A percentile compares a stretch with the other conserved stretches of the same genome.
phyloP scores from a whole-genome alignment of 2,329 filamentous ascomycete genomes.

The Emmonsia crescens region DNA sequence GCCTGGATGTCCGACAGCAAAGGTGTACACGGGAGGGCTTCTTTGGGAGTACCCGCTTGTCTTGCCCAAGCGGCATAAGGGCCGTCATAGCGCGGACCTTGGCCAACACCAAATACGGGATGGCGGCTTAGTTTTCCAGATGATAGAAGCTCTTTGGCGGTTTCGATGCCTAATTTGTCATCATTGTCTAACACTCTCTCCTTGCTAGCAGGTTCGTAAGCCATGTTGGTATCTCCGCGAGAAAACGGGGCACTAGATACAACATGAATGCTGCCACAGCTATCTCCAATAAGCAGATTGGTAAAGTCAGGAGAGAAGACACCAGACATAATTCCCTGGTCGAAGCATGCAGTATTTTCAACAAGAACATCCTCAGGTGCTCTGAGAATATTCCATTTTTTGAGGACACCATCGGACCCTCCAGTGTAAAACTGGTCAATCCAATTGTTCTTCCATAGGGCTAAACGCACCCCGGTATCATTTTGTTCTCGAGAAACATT shows the following conservation, averaged over 20 bases:
- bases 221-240: slow-evolving; percentile 15
- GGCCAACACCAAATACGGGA: slow-evolving; percentile 28
- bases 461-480: slow-evolving; percentile 49
- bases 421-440: slow-evolving; percentile 47
- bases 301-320: slow-evolving; percentile 46
- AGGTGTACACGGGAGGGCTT: slow-evolving; percentile 15
- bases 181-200: neutral
- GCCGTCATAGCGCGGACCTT: slow-evolving; percentile 32
- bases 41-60: slow-evolving; percentile 14
- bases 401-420: slow-evolving; percentile 50
- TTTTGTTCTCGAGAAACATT: slow-evolving; percentile 35
- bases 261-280: slow-evolving; percentile 44
- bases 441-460: slow-evolving; percentile 43
- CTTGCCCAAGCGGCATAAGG: slow-evolving; percentile 34
- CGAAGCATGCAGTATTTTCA: slow-evolving; percentile 38
- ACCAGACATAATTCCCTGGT: slow-evolving; percentile 48
- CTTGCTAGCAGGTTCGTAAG: slow-evolving; percentile 14
- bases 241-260: slow-evolving; percentile 30
- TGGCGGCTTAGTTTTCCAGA: slow-evolving; percentile 26
- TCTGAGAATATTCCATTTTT: slow-evolving; percentile 48
- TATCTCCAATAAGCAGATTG: slow-evolving; percentile 48
- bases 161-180: slow-evolving; percentile 14
- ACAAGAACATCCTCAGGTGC: slow-evolving; percentile 42
- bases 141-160: slow-evolving; percentile 21
- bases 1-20: slow-evolving; percentile 19